Base-by-base conservation (phyloP, 2,329 filamentous ascomycete species). In the Trichoderma sp. region DNA sequence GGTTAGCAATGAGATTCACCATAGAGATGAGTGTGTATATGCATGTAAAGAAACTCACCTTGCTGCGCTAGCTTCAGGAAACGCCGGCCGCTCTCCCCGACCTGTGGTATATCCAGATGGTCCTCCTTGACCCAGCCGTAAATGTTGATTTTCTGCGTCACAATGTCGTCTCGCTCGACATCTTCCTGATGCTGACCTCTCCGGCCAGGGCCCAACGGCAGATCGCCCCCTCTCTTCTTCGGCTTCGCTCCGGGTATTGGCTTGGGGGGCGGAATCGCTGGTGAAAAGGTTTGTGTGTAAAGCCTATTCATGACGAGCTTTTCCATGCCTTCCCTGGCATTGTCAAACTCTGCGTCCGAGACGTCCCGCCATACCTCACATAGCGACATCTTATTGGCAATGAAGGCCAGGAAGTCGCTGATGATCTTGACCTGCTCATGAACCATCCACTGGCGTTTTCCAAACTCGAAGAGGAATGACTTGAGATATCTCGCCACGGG, bases 361-460 rank as follows among this genome's bases (percentile, higher is more conserved):
- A 98, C 92, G 37, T 95, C 92, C 67, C 92, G 89, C 95, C 95
- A 99, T 3, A 99, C 93, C 70, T 99, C 95, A 76, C 95, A 99
- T 71, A 93, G 87, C 15, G 91, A 93, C 96, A 99, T 99, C 82
- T 98, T 98, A 80, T 97, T 97, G 64, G 92, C 92, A 71, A 99
- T 99, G 75, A 99, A 99, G 53, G 93, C 89, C 57, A 99, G 83
- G 73, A 99, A 99, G 77, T 99, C 96, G 72, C 92, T 89, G 70
- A 99, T 97, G 70, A 99, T 98, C 81, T 99, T 99, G 77, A 98
- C 95, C 78, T 99, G 95, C 80, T 99, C 95, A 77, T 99, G 95
- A 7, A 97, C 95, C 92, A 97, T 97, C 95, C 95, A 99, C 79
- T 98, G 95, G 73, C 94, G 92, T 82, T 98, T 99, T 39, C 89